phyloP scores from a whole-genome alignment of 208 protist genomes.

The Jaenimonas drosophilae region DNA sequence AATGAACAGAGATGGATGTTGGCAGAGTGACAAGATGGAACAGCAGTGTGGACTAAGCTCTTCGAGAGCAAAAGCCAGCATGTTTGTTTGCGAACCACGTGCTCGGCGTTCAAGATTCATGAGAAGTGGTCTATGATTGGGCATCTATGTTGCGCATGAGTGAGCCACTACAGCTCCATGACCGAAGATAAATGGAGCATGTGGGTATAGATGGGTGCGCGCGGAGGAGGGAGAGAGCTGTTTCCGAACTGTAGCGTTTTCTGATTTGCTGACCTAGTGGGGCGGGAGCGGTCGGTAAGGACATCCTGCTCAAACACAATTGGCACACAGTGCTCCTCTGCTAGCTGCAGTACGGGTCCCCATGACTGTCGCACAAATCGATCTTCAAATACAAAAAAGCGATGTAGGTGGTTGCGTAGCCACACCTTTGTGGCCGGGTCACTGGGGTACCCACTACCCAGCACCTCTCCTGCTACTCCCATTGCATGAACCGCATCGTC shows the following conservation, averaged over 20 bases:
- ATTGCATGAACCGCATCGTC: constrained; percentile 13
- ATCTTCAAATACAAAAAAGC: constrained; percentile 62
- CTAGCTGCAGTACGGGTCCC: constrained; percentile 54
- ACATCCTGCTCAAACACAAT: constrained; percentile 54
- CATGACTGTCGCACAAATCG: constrained; percentile 70
- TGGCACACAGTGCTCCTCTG: constrained; percentile 41
- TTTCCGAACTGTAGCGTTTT: too few relatives aligned
- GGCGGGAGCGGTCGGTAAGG: too few relatives aligned
- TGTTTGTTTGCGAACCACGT: too few relatives aligned
- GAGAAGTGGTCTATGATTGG: too few relatives aligned
- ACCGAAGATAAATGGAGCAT: constrained; percentile 35
- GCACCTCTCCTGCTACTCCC: too few relatives aligned
- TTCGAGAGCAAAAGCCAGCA: too few relatives aligned
- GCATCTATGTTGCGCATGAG: too few relatives aligned
- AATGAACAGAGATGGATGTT: too few relatives aligned
- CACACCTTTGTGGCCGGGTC: constrained; percentile 63
- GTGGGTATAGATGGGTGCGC: constrained; percentile 41
- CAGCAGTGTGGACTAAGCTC: too few relatives aligned
- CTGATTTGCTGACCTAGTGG: too few relatives aligned
- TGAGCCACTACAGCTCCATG: constrained; percentile 7
- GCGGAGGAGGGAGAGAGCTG: constrained; percentile 39
- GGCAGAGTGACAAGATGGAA: too few relatives aligned
- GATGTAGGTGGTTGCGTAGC: constrained; percentile 60
- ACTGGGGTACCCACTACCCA: constrained; percentile 77
- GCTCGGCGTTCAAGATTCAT: too few relatives aligned